Evolutionary conservation across 2,329 filamentous ascomycete species (phyloP).

Genomic region (Xylariales sp.): DNA sequence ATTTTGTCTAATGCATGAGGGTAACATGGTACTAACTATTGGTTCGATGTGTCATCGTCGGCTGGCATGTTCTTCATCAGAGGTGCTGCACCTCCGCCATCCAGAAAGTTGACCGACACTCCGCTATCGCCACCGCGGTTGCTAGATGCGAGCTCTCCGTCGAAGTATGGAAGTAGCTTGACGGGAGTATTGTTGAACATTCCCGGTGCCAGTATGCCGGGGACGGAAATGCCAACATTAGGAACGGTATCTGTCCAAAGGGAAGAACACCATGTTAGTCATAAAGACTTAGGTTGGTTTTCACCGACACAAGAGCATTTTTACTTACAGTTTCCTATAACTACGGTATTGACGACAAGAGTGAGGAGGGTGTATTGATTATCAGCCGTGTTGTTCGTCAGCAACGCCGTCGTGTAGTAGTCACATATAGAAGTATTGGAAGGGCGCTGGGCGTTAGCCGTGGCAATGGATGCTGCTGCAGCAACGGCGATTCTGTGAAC

Average conservation of each 20-base stretch:
- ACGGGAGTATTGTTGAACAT: constrained; percentile 45
- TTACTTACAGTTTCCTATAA: constrained; percentile 55
- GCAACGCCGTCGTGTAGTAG: constrained; percentile 57
- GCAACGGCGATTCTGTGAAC: constrained; percentile 15
- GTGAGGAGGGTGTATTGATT: constrained; percentile 55
- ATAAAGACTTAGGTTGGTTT: not conserved
- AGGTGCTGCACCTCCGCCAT: constrained; percentile 52
- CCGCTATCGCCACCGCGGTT: constrained; percentile 44
- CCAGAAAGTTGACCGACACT: constrained; percentile 54
- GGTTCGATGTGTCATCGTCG: constrained; percentile 43
- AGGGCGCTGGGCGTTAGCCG: constrained; percentile 39
- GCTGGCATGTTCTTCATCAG: constrained; percentile 52
- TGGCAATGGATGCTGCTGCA: constrained; percentile 19
- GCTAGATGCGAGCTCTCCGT: constrained; percentile 46
- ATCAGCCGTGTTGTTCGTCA: constrained; percentile 53
- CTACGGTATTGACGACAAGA: constrained; percentile 57
- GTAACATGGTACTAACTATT: constrained; percentile 42
- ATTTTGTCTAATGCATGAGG: not conserved
- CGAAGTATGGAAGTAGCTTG: constrained; percentile 57
- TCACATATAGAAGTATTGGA: constrained; percentile 52
- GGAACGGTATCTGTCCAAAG: constrained; percentile 41
- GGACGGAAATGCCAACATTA: constrained; percentile 46
- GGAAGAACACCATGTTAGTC: not conserved
- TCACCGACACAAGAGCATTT: not conserved
- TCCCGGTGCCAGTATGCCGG: constrained; percentile 53